A percentile compares a stretch with the other conserved stretches of the same genome.
These are phyloP conservation scores for Suhomyces coccinellae DNA, from an alignment of 1,139 yeast genomes.

Conservation along the genomic window DNA sequence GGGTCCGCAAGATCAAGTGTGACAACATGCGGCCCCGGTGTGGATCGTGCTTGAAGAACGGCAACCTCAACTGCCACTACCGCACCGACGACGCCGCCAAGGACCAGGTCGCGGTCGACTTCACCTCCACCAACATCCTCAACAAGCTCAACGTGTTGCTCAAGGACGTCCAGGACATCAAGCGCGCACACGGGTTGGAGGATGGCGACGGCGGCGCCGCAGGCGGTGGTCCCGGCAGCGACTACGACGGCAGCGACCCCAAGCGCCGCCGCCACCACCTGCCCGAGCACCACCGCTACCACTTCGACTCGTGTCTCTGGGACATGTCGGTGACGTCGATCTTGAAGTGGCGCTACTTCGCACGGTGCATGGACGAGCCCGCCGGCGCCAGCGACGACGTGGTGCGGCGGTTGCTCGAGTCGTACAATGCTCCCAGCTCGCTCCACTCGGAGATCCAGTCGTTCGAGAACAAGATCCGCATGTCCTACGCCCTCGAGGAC, in stretches of 20 bases:
- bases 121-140: constrained; percentile 28
- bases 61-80: constrained; percentile 34
- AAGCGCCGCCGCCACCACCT: constrained; percentile 2
- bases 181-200: constrained; percentile 9
- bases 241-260: background rate
- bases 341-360: constrained; percentile 36
- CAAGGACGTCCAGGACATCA: constrained; percentile 24
- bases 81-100: constrained; percentile 28
- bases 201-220: background rate
- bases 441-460: constrained; percentile 8
- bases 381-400: constrained; percentile 16
- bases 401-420: constrained; percentile 17
- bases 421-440: constrained; percentile 19
- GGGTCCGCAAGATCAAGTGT: constrained; percentile 50
- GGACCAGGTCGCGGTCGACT: constrained; percentile 28
- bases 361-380: constrained; percentile 19
- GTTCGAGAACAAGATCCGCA: constrained; percentile 19
- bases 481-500: constrained; percentile 21
- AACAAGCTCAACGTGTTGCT: constrained; percentile 34
- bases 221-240: background rate
- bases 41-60: constrained; percentile 47
- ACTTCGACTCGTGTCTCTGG: constrained; percentile 35
- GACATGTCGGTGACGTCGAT: constrained; percentile 42
- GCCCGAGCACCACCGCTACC: background rate
- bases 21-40: constrained; percentile 53